Conservation (phyloP, 176 grass and related monocot genomes). For the Lolium multiflorum region DNA sequence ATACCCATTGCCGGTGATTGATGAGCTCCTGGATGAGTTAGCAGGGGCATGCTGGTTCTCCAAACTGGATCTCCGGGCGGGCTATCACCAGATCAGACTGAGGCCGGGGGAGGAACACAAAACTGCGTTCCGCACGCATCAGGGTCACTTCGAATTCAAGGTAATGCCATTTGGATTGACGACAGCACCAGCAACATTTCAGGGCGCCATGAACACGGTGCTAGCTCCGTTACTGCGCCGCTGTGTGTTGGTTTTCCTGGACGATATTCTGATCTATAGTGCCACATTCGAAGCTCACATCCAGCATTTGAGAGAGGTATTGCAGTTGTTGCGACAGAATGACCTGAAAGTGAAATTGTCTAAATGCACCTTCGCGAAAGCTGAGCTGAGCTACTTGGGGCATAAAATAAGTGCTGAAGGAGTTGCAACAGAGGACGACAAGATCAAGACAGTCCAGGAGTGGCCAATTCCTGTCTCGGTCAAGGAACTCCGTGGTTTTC, state of each 20-base stretch:
- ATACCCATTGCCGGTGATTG: background rate
- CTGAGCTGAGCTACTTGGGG: background rate
- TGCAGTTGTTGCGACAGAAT: background rate
- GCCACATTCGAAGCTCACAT: background rate
- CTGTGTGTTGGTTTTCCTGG: background rate
- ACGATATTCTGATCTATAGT: background rate
- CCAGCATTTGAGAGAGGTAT: background rate
- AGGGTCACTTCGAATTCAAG: background rate
- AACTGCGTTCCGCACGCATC: background rate
- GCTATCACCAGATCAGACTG: background rate
- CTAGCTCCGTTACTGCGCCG: background rate
- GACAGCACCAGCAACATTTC: background rate
- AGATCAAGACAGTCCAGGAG: background rate
- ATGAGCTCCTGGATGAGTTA: background rate
- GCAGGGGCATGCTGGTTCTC: background rate
- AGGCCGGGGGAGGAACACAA: background rate
- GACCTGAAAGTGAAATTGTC: background rate
- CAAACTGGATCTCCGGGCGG: background rate
- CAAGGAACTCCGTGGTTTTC: background rate
- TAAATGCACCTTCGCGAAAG: background rate
- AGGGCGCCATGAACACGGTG: background rate
- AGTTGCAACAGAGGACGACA: background rate
- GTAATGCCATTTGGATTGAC: background rate
- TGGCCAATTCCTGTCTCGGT: background rate
- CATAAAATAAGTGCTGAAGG: background rate